Conservation (phyloP, 2,329 filamentous ascomycete species). For the Seiridium cupressi region DNA sequence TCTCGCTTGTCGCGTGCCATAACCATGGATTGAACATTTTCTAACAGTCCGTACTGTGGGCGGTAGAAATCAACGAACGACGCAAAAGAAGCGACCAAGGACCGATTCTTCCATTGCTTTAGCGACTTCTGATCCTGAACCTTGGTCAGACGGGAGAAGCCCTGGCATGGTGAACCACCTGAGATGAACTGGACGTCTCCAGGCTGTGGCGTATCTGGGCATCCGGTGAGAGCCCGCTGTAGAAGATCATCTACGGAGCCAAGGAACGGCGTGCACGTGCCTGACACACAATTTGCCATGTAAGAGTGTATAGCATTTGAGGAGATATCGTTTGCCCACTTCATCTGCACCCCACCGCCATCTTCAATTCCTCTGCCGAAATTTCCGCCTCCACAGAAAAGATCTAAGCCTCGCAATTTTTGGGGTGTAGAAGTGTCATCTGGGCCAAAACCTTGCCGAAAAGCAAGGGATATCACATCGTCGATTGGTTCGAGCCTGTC, state of each 20-base stretch:
- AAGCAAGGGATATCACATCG: conserved; percentile 20
- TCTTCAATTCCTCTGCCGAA: conserved; percentile 77
- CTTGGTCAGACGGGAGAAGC: conserved; percentile 65
- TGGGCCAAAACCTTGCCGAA: conserved; percentile 58
- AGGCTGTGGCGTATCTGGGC: conserved; percentile 49
- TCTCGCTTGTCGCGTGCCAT: conserved; percentile 41
- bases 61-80: conserved; percentile 73
- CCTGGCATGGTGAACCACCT: conserved; percentile 75
- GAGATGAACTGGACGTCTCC: conserved; percentile 68
- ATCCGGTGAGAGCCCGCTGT: conserved; percentile 49
- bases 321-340: conserved; percentile 67
- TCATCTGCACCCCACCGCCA: conserved; percentile 61
- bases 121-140: conserved; percentile 47
- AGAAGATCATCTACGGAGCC: conserved; percentile 74
- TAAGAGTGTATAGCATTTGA: conserved; percentile 68
- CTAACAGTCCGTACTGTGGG: conserved; percentile 71
- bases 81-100: conserved; percentile 73
- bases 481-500: conserved; percentile 21
- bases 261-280: conserved; percentile 53
- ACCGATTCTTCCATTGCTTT: conserved; percentile 66
- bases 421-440: conserved; percentile 12
- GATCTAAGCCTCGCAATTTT: conserved; percentile 61
- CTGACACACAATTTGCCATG: conserved; percentile 57
- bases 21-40: conserved; percentile 73
- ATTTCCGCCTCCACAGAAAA: conserved; percentile 78